phyloP scores from a whole-genome alignment of 352 stramenopile genomes.

The Globisporangium spinosum region DNA sequence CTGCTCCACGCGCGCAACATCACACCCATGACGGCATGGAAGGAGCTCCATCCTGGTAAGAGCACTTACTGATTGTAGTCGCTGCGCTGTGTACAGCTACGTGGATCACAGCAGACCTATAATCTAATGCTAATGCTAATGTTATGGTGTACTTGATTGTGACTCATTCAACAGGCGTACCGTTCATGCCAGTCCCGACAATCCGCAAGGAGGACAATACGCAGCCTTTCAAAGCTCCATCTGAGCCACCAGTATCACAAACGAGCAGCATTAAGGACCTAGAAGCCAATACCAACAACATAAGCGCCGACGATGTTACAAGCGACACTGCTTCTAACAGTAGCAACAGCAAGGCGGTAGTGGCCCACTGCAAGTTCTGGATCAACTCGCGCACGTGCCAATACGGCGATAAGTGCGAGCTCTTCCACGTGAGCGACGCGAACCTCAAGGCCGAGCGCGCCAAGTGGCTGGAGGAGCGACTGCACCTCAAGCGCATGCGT shows the following conservation, averaged over 20 bases:
- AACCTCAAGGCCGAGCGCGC: slow-evolving; percentile 50
- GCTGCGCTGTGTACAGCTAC: background rate
- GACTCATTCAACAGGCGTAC: slow-evolving; percentile 18
- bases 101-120: background rate
- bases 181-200: slow-evolving; percentile 58
- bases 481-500: slow-evolving; percentile 54
- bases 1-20: slow-evolving; percentile 48
- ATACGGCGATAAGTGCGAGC: slow-evolving; percentile 58
- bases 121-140: background rate
- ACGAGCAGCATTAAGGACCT: background rate
- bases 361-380: slow-evolving; percentile 74
- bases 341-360: background rate
- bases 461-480: slow-evolving; percentile 58
- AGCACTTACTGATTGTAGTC: background rate
- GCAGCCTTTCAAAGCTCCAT: background rate
- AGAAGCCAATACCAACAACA: background rate
- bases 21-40: slow-evolving; percentile 42
- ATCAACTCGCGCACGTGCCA: slow-evolving; percentile 80
- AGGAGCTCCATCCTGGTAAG: slow-evolving; percentile 39
- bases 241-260: slow-evolving; percentile 1
- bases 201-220: slow-evolving; percentile 19
- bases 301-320: background rate
- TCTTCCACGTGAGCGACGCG: slow-evolving; percentile 44
- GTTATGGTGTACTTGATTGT: background rate
- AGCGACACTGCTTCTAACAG: background rate